Evolutionary conservation across 2,329 filamentous ascomycete genomes (phyloP), one percentile per base, ranked within the genome.

Genomic region (Botrytis sinoallii): DNA sequence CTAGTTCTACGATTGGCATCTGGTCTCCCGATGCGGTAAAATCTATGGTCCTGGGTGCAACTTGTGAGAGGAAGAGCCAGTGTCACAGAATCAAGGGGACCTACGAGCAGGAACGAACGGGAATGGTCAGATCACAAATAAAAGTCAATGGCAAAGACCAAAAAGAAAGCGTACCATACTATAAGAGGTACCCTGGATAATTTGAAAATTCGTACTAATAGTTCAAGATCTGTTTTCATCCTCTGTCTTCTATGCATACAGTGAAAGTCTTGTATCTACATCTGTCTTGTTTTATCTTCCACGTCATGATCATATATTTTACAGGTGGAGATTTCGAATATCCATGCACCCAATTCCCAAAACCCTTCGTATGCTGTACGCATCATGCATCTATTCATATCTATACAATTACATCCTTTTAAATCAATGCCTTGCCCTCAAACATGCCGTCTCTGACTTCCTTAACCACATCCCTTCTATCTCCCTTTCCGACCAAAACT

Each of bases 381-480:
- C n/a, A 59, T 42, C 29, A 67, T 42, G 52, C 40, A 35, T 48
- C 44, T 60, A 61, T 52, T 57, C 44, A 42, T n/a, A 52, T 64
- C 59, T 35, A 70, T 75, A 76, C 72, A 74, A 65, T 70, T 52
- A 22, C 4, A 46, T 71, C 35, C 52, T 55, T 70, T 61, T 79
- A 94, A 74, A 94, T 92, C 79, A 95, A 84, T 59, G 92, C 92
- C 81, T 94, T 91, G 68, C 92, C 92, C 84, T 90, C 92, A 81
- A 90, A 94, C 92, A 95, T 95, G 77, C 91, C 96, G 80, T 96
- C 92, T 82, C 93, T 92, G 35, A 99, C 95, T 82, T 98, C 96
- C 48, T 91, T 90, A 48, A 98, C 94, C 44, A 98, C 89, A 82
- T 98, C 95, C 80, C 92, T 93, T 71, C 96, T 87, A 82, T 98